A percentile compares a stretch with the other conserved stretches of the same genome.
phyloP scores from a whole-genome alignment of 495 filamentous ascomycete species.

The Daldinia concentrica region DNA sequence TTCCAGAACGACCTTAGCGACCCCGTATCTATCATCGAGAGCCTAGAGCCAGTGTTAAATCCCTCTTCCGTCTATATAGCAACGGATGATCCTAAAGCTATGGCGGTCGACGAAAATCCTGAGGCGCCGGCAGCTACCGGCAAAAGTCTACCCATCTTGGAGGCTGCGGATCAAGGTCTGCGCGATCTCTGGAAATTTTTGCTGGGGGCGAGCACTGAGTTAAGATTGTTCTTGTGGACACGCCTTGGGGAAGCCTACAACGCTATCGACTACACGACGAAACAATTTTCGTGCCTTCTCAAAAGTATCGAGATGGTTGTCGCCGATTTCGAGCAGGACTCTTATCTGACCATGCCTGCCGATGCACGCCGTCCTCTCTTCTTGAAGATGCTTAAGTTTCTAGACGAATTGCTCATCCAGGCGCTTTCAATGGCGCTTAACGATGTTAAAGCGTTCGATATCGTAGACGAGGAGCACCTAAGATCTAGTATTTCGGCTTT shows the following conservation, averaged over 20 bases:
- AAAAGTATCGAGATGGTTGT: slow-evolving; percentile 84
- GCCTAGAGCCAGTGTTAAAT: slow-evolving; percentile 89
- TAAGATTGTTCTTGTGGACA: slow-evolving; percentile 87
- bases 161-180: slow-evolving; percentile 60
- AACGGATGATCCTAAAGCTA: slow-evolving; percentile 16
- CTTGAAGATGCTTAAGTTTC: slow-evolving; percentile 75
- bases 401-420: slow-evolving; percentile 78
- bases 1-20: slow-evolving; percentile 74
- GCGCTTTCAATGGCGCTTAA: slow-evolving; percentile 71
- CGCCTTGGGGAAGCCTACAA: slow-evolving; percentile 87
- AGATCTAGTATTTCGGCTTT: slow-evolving; percentile 73
- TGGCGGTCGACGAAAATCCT: slow-evolving; percentile 3
- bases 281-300: slow-evolving; percentile 85
- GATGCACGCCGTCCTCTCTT: slow-evolving; percentile 73
- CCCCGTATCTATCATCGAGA: slow-evolving; percentile 85
- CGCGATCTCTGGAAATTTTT: slow-evolving; percentile 86
- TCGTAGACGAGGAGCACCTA: slow-evolving; percentile 80
- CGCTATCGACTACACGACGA: slow-evolving; percentile 81
- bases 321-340: slow-evolving; percentile 70
- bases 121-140: slow-evolving; percentile 11
- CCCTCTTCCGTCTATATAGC: slow-evolving; percentile 64
- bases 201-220: slow-evolving; percentile 76
- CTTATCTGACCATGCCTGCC: slow-evolving; percentile 66
- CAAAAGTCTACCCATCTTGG: slow-evolving; percentile 51
- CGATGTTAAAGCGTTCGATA: slow-evolving; percentile 78